Evolutionary conservation across 2,329 filamentous ascomycete species (phyloP), one percentile per base, ranked within the genome.

Genomic region (Aureobasidium uvarum): DNA sequence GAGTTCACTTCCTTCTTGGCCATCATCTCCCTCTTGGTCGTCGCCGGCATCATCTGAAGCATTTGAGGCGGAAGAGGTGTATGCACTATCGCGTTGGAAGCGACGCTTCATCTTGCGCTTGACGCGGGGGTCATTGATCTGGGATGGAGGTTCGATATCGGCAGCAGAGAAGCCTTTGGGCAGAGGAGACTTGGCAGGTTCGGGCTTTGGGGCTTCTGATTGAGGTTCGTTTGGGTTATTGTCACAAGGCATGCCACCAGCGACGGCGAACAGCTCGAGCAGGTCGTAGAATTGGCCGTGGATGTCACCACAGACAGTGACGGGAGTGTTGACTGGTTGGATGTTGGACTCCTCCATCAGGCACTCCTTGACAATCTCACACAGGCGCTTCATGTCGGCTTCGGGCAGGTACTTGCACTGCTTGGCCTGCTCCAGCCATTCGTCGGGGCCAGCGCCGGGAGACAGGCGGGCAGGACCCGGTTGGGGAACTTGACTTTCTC

Each of bases 341-440:
- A 99, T 98, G 77, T 99, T 99, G 70, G 93, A 97, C 80, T 99
- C 95, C 84, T 99, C 95, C 95, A 99, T 99, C 73, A 99, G 84
- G 70, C 92, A 96, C 80, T 98, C 95, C 82, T 99, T 99, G 67
- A 98, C 95, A 76, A 96, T 96, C 81, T 99, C 95, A 77, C 95
- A 99, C 56, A 99, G 85, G 78, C 96, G 91, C 84, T 99, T 99
- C 95, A 99, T 99, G 74, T 96, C 92, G 68, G 89, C 81, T 80
- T 99, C 95, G 58, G 95, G 95, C 62, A 99, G 85, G 77, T 98
- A 97, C 77, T 96, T 95, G 81, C 95, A 98, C 78, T 95, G 90
- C 79, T 96, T 97, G 51, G 95, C 95, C 78, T 96, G 91, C 75
- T 95, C 91, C 38, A 99, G 85, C 95, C 95, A 99, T 80, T 98